Evolutionary conservation across 192 early-diverging fungal species (phyloP).

Genomic region (Bifiguratus adelaidae): DNA sequence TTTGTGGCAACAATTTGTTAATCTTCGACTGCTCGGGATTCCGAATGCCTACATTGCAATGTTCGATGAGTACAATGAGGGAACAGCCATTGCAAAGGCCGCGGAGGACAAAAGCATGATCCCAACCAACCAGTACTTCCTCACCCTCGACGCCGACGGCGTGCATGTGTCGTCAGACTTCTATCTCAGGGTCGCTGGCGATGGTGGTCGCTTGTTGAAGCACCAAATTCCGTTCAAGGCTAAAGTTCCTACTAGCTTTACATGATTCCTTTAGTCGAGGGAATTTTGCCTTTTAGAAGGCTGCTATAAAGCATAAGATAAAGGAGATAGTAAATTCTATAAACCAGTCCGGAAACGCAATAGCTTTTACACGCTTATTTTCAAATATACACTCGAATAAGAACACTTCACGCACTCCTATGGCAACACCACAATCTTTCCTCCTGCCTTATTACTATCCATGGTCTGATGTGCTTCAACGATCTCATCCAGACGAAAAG

Average conservation of each 20-base stretch:
- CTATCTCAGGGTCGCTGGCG: constrained; percentile 5
- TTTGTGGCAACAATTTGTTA: constrained; percentile 6
- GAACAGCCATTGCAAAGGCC: constrained; percentile 6
- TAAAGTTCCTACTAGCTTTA: constrained; percentile 4
- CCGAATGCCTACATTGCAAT: constrained; percentile 5
- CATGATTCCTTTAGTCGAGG: constrained; percentile 1
- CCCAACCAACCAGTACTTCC: constrained; percentile 7
- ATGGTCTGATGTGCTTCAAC: neutral
- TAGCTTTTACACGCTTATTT: too few species aligned
- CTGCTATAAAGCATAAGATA: too few species aligned
- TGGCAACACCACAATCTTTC: neutral
- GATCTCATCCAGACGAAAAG: neutral
- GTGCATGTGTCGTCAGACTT: constrained; percentile 4
- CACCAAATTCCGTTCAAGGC: neutral
- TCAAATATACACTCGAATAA: too few species aligned
- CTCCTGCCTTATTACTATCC: neutral
- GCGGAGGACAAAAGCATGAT: constrained; percentile 4
- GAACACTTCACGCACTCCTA: too few species aligned
- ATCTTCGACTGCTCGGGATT: constrained; percentile 4
- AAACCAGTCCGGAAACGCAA: too few species aligned
- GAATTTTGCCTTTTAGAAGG: constrained; percentile 6
- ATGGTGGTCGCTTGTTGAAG: constrained; percentile 6
- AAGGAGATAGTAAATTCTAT: too few species aligned
- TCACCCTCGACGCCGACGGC: constrained; percentile 4
- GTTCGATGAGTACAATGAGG: constrained; percentile 6